phyloP scores from a whole-genome alignment of 2,329 filamentous ascomycete genomes.

The Neopestalotiopsis sp. region DNA sequence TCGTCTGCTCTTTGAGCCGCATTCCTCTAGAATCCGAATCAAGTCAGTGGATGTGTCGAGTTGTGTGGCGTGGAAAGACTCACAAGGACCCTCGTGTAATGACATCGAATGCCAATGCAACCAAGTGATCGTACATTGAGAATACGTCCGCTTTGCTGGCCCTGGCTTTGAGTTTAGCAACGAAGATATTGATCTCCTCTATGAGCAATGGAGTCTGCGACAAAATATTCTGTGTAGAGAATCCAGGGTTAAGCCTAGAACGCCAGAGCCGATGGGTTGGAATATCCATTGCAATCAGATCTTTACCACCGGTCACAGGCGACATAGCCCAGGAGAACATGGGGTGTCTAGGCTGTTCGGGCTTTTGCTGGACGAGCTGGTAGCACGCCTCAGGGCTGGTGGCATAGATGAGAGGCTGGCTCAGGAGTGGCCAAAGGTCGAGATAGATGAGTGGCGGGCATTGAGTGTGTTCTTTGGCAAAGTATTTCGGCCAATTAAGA shows the following conservation, averaged over 20 bases:
- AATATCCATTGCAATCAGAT: conserved; percentile 21
- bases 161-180: conserved; percentile 7
- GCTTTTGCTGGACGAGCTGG: conserved; percentile 22
- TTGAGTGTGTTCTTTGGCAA: no score
- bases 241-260: conserved; percentile 22
- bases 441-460: conserved; percentile 27
- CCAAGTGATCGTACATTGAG: no score
- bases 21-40: no score
- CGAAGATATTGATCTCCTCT: conserved; percentile 24
- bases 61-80: no score
- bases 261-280: conserved; percentile 21
- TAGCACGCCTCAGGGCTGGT: conserved; percentile 18
- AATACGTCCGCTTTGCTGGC: no score
- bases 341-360: conserved; percentile 21
- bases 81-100: no score
- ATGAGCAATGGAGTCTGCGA: conserved; percentile 11
- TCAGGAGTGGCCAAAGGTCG: conserved; percentile 28
- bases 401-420: conserved; percentile 22
- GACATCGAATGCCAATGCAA: no score
- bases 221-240: conserved; percentile 15
- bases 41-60: no score
- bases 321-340: conserved; percentile 20
- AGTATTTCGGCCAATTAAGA: no score
- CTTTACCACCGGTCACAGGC: conserved; percentile 21
- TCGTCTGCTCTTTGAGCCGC: no score